phyloP scores from a whole-genome alignment of 2,329 filamentous ascomycete genomes.

The Aspergillus intermedius region DNA sequence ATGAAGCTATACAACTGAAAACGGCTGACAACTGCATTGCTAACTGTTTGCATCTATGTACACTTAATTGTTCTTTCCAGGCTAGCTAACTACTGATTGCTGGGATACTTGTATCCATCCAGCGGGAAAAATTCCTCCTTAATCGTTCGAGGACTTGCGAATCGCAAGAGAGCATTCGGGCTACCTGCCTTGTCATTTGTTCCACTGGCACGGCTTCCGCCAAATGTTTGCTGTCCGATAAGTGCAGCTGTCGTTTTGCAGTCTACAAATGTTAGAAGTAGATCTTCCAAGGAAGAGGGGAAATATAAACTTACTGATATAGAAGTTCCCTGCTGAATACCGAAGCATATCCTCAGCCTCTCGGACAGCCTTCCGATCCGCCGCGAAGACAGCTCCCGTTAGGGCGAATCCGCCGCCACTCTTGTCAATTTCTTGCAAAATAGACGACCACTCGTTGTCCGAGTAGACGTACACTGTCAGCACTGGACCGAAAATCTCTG shows the following conservation, averaged over 20 bases:
- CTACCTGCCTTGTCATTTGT: slow-evolving; percentile 68
- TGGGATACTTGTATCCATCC: slow-evolving; percentile 58
- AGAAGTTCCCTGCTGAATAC: slow-evolving; percentile 37
- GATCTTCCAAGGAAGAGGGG: background rate
- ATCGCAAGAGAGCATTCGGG: slow-evolving; percentile 53
- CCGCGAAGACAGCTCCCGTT: slow-evolving; percentile 35
- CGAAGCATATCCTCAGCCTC: slow-evolving; percentile 32
- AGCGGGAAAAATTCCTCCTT: slow-evolving; percentile 67
- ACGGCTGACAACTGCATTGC: no score
- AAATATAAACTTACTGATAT: slow-evolving; percentile 27
- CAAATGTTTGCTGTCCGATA: slow-evolving; percentile 66
- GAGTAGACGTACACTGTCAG: slow-evolving; percentile 70
- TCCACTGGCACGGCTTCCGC: slow-evolving; percentile 61
- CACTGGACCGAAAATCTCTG: slow-evolving; percentile 75
- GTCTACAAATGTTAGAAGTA: slow-evolving; percentile 11
- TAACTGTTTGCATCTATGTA: no score
- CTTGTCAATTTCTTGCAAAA: slow-evolving; percentile 42
- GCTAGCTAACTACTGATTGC: slow-evolving; percentile 42
- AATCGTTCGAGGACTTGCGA: slow-evolving; percentile 58
- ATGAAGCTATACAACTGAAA: background rate
- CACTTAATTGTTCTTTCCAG: no score
- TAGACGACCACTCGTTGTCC: slow-evolving; percentile 56
- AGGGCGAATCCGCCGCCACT: slow-evolving; percentile 30
- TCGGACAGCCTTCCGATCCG: slow-evolving; percentile 29
- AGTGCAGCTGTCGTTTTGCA: slow-evolving; percentile 58